phyloP scores from a whole-genome alignment of 306 rosid genomes.

The Cyclanthera cordifolia region DNA sequence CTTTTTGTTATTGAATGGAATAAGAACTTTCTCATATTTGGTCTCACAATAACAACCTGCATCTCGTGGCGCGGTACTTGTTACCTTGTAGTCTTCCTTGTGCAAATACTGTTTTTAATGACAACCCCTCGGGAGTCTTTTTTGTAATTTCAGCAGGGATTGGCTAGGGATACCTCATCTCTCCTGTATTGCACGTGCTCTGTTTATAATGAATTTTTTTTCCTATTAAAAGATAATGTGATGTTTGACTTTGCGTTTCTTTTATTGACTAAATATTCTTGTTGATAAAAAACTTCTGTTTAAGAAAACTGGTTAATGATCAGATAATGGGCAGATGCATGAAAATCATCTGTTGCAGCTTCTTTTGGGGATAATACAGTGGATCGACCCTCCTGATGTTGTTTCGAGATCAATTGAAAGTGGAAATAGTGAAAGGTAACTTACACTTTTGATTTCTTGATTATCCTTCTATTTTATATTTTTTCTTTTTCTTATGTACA shows the following conservation, averaged over 20 bases:
- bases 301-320: constrained; percentile 22
- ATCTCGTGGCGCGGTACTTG: neutral
- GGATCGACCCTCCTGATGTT: constrained; percentile 89
- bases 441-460: constrained; percentile 3
- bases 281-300: constrained; percentile 15
- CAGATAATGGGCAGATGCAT: constrained; percentile 64
- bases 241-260: constrained; percentile 1
- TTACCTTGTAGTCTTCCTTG: neutral
- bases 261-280: constrained; percentile 13
- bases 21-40: no score
- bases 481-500: neutral
- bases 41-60: neutral
- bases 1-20: no score
- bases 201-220: neutral
- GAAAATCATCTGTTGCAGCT: constrained; percentile 71
- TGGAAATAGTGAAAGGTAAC: constrained; percentile 84
- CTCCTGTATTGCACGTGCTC: neutral
- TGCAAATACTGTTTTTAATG: neutral
- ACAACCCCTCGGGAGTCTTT: neutral
- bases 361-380: constrained; percentile 67
- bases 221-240: neutral
- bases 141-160: neutral
- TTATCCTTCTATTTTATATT: neutral
- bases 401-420: constrained; percentile 61
- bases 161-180: neutral